Evolutionary conservation across 2,329 filamentous ascomycete genomes (phyloP), one percentile per base, ranked within the genome.

Genomic region (Metarhizium album): DNA sequence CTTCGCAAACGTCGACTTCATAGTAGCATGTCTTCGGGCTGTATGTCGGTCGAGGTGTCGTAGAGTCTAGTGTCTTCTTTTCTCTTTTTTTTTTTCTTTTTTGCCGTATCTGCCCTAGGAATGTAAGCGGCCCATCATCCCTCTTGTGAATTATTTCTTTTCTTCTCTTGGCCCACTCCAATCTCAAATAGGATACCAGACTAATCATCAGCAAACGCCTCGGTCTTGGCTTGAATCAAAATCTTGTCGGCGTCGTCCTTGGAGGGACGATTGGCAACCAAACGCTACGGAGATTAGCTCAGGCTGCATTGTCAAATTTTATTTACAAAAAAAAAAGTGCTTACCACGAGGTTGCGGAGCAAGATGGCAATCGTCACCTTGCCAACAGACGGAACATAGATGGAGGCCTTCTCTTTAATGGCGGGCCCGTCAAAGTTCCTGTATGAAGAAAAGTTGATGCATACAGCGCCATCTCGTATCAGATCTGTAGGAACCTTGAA

Each of bases 281-380:
- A 63, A 51, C 75, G 74, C 75, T 78, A 49, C 4, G 14, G 33
- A 46, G 14, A 54, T 67, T 54, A 69, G 65, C 45, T 51, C 42
- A 13, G 14, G 2, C 13, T 9, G 40, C 14, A 14, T n/a, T 35
- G 8, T 4, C 42, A 50, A 18, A 27, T 6, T 45, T 50, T 22
- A 18, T 37, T n/a, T n/a, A n/a, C n/a, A n/a, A n/a, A n/a, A n/a
- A 18, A 14, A 47, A 18, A 33, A 50, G 18, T 29, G 78, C 84
- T 71, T 71, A 93, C 87, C 63, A 97, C 76, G 35, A 97, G 71
- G 64, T 98, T 98, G 51, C 93, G 78, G 62, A 97, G 73, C 52
- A 98, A 71, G 33, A 96, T 84, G 16, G 91, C 87, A 65, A 97
- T 97, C 0, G 93, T 98, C 46, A 97, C 91, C 74, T 97, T 98